Evolutionary conservation across 2,329 filamentous ascomycete species (phyloP).

Genomic region (Hymenoscyphus repandus): DNA sequence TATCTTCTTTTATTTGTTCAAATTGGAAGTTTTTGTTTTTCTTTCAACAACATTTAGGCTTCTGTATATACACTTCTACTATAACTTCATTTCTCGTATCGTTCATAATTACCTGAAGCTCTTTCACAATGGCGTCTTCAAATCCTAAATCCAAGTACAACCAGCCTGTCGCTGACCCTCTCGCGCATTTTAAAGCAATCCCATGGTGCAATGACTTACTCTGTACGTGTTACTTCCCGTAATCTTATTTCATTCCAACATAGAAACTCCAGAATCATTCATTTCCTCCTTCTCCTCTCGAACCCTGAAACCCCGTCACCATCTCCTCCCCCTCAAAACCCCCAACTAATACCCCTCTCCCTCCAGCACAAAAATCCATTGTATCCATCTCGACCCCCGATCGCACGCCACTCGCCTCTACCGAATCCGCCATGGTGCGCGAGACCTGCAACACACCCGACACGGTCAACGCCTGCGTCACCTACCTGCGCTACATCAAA

Average conservation of each 20-base stretch:
- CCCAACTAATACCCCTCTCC: too few species aligned
- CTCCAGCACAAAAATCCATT: constrained; percentile 18
- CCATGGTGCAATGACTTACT: constrained; percentile 29
- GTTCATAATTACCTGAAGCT: background rate
- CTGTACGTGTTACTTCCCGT: too few species aligned
- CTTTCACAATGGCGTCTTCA: background rate
- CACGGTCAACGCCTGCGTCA: constrained; percentile 26
- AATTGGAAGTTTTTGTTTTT: too few species aligned
- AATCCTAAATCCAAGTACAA: constrained; percentile 14
- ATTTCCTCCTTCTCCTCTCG: too few species aligned
- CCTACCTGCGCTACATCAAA: constrained; percentile 18
- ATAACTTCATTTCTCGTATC: background rate
- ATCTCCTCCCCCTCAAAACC: too few species aligned
- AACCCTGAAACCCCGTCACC: too few species aligned
- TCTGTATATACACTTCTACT: too few species aligned
- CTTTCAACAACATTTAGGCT: too few species aligned
- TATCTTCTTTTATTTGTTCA: too few species aligned
- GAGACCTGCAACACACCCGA: constrained; percentile 24
- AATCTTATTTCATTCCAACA: too few species aligned
- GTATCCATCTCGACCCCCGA: constrained; percentile 23
- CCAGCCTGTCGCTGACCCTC: constrained; percentile 23
- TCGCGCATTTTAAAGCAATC: constrained; percentile 28
- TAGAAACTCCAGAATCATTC: too few species aligned
- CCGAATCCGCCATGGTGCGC: constrained; percentile 27
- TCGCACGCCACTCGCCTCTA: constrained; percentile 22